A percentile compares a stretch with the other conserved stretches of the same genome.
phyloP scores from a whole-genome alignment of 495 filamentous ascomycete genomes.

The Pseudevernia furfuracea region DNA sequence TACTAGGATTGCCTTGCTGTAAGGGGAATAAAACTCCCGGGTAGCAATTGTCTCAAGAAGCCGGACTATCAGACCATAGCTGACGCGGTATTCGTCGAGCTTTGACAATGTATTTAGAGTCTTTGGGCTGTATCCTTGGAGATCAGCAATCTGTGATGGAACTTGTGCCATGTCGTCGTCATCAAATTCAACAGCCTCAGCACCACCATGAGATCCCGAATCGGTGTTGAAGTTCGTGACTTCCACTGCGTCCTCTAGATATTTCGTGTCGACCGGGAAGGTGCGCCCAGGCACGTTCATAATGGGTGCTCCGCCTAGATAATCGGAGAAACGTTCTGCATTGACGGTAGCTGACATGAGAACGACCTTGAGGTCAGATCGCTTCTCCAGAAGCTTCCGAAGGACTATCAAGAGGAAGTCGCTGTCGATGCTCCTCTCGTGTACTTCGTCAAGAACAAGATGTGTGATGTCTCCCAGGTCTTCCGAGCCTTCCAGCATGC shows the following conservation, averaged over 20 bases:
- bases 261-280: slow-evolving; percentile 81
- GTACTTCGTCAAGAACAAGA: slow-evolving; percentile 74
- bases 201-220: slow-evolving; percentile 28
- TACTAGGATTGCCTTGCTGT: slow-evolving; percentile 85
- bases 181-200: slow-evolving; percentile 36
- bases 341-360: slow-evolving; percentile 97
- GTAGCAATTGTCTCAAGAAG: slow-evolving; percentile 66
- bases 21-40: slow-evolving; percentile 53
- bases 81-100: slow-evolving; percentile 80
- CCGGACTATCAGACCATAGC: slow-evolving; percentile 70
- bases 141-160: slow-evolving; percentile 16
- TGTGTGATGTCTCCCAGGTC: slow-evolving; percentile 84
- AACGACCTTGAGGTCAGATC: slow-evolving; percentile 72
- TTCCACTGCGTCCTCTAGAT: slow-evolving; percentile 85
- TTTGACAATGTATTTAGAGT: slow-evolving; percentile 65
- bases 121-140: slow-evolving; percentile 53
- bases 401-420: slow-evolving; percentile 90
- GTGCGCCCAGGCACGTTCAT: slow-evolving; percentile 86
- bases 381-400: slow-evolving; percentile 62
- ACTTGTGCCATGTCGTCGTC: slow-evolving; percentile 35
- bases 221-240: slow-evolving; percentile 54
- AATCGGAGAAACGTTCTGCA: slow-evolving; percentile 80
- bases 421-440: slow-evolving; percentile 72
- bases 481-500: slow-evolving; percentile 86
- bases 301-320: slow-evolving; percentile 75